phyloP scores from a whole-genome alignment of 2,329 filamentous ascomycete species.

The Diplodia intermedia region DNA sequence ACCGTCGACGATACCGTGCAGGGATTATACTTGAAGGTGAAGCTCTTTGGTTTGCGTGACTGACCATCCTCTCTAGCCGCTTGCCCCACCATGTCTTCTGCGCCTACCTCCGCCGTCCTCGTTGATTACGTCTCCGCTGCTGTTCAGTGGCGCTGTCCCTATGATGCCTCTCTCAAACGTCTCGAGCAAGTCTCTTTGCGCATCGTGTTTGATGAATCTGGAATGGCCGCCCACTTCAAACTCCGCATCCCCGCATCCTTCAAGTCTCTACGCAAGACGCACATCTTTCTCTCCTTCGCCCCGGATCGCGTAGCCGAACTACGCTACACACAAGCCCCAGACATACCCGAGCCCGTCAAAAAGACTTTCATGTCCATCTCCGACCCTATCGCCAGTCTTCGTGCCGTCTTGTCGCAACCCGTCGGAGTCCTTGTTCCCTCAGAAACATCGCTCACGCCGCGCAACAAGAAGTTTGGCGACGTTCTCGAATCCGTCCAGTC shows the following conservation, averaged over 20 bases:
- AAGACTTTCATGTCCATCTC: not conserved
- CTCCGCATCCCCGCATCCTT: slow-evolving; percentile 7
- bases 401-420: not conserved
- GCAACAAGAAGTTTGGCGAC: slow-evolving; percentile 6
- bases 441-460: slow-evolving; percentile 2
- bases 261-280: slow-evolving; percentile 1
- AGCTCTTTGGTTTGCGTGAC: not conserved
- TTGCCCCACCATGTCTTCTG: not conserved
- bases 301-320: slow-evolving; percentile 2
- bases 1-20: not conserved
- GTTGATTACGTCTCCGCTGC: not conserved
- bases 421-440: slow-evolving; percentile 2
- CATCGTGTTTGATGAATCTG: not conserved
- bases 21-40: not conserved
- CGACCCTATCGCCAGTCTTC: not conserved
- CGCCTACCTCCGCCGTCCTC: not conserved
- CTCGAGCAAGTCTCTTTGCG: slow-evolving; percentile 1
- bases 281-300: not conserved
- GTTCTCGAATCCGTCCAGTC: slow-evolving; percentile 1
- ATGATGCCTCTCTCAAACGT: not conserved
- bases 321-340: not conserved
- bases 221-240: not conserved
- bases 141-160: not conserved
- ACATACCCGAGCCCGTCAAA: not conserved
- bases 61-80: not conserved